Percentiles rank a stretch among this genome's conserved stretches.
Evolutionary conservation across 495 filamentous ascomycete species (phyloP).

Genomic region (Penicillium dipodomyicola): DNA sequence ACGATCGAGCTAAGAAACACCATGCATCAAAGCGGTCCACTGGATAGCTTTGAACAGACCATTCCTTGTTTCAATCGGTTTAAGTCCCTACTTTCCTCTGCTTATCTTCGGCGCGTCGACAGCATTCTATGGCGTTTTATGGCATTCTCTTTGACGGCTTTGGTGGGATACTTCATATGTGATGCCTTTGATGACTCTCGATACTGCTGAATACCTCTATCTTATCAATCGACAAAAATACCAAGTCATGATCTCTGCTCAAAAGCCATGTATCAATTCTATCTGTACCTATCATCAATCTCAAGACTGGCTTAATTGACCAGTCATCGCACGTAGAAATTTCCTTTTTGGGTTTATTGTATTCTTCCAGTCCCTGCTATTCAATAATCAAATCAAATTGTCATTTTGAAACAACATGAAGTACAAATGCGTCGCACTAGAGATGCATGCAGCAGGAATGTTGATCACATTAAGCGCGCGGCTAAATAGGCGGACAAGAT

Average conservation of each 20-base stretch:
- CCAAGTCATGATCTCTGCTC: background rate
- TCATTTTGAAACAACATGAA: background rate
- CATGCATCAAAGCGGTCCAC: conserved; percentile 22
- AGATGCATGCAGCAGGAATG: background rate
- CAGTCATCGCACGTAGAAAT: background rate
- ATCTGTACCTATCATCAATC: conserved; percentile 1
- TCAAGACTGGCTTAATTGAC: background rate
- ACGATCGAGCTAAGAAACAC: conserved; percentile 47
- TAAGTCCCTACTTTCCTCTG: background rate
- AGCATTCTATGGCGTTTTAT: conserved; percentile 28
- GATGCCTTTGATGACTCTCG: conserved; percentile 24
- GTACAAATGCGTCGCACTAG: background rate
- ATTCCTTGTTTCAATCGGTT: background rate
- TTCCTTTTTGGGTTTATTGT: background rate
- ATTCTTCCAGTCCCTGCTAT: background rate
- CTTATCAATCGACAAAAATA: background rate
- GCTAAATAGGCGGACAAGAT: conserved; percentile 29
- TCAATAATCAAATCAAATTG: background rate
- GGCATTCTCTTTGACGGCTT: conserved; percentile 13
- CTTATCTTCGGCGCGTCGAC: conserved; percentile 16
- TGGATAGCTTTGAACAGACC: background rate
- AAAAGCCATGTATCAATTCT: background rate
- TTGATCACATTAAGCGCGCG: conserved; percentile 30
- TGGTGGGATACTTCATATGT: conserved; percentile 16
- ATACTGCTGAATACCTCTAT: conserved; percentile 9